Base-by-base conservation (phyloP, 164 flowering plant genomes). In the Echeveria elegans region DNA sequence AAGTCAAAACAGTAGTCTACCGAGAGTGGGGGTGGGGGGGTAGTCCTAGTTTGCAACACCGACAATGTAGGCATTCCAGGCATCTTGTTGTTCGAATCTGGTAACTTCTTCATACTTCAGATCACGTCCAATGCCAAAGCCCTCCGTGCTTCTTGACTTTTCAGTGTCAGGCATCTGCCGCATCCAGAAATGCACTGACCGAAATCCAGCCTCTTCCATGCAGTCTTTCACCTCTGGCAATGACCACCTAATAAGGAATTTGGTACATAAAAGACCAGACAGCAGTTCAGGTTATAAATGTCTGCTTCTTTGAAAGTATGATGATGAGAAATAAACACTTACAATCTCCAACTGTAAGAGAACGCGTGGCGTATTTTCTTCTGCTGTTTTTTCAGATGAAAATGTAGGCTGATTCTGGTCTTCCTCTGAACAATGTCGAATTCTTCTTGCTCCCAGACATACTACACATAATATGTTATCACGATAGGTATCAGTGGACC, bases 311-410 rank as follows among this genome's bases (percentile, higher is more conserved):
- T 7, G 5, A 52, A 21, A 23, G 8, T 52, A 32, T 21, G 4
- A 62, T 64, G 38, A 37, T 0, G 41, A 45, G 48, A 30, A 47
- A 15, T 58, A n/a, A 47, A 24, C 70, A 82, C 96, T 85, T 85
- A 91, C 97, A 94, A 84, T 69, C 98, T 83, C 98, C 98, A 94
- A 72, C 81, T 84, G 74, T 94, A 91, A 21, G 96, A 82, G 80
- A 91, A 94, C 69, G 97, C 96, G 83, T 85, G 88, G 69, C 87
- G 89, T 64, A 94, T 66, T 70, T 84, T 89, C 61, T 76, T 82
- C 72, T 81, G 82, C 76, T 71, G 86, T 77, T 85, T 88, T 23
- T 76, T 79, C 31, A 88, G 88, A 72, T 82, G 86, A 70, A 75
- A 91, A 73, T 94, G 98, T n/a, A 60, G 92, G 76, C 98, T 94